These are phyloP conservation scores for Aspergillus sparsus DNA, from an alignment of 495 filamentous ascomycete species.

Conservation along the genomic window DNA sequence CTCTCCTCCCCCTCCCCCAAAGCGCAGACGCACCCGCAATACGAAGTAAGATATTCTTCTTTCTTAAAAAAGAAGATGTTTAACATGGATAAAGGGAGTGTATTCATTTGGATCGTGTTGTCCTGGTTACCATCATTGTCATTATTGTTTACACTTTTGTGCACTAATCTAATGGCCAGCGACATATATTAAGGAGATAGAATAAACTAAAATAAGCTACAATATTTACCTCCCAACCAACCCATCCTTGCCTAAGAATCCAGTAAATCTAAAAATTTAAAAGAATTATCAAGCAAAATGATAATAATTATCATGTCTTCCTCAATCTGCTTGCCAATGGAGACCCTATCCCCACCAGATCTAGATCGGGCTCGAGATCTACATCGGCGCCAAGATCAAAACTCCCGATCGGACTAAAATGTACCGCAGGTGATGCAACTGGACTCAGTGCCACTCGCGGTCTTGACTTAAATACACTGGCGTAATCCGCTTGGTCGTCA, in stretches of 20 bases:
- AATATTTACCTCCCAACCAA: too few species aligned
- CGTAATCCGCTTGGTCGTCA: constrained; percentile 71
- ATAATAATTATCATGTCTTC: constrained; percentile 7
- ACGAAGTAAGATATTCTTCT: constrained; percentile 2
- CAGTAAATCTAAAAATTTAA: background rate
- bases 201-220: too few species aligned
- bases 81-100: too few species aligned
- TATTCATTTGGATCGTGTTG: too few species aligned
- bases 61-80: background rate
- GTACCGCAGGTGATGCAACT: constrained; percentile 57
- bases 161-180: too few species aligned
- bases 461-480: constrained; percentile 81
- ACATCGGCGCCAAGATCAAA: constrained; percentile 33
- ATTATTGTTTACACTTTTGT: too few species aligned
- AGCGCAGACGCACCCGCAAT: constrained; percentile 30
- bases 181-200: too few species aligned
- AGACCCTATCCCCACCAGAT: constrained; percentile 12
- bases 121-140: too few species aligned
- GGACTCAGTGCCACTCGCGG: constrained; percentile 79
- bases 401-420: constrained; percentile 37
- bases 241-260: background rate
- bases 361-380: constrained; percentile 10
- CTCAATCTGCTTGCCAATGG: constrained; percentile 16
- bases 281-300: background rate
- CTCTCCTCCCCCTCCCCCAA: constrained; percentile 23